phyloP scores from a whole-genome alignment of 2,329 filamentous ascomycete species.

The Magnaporthales sp. region DNA sequence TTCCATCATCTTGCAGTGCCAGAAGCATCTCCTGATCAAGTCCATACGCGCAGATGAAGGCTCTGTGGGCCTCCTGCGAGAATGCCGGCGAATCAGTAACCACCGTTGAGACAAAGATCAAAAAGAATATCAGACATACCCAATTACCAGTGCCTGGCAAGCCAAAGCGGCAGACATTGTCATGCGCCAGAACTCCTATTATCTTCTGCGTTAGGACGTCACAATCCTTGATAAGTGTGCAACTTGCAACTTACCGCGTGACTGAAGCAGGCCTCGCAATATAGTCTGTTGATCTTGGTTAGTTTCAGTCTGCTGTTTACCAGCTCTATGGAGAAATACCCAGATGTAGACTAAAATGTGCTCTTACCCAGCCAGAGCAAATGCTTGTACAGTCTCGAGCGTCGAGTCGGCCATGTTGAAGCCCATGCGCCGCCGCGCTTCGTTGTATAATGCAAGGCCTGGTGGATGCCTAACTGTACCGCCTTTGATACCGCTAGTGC shows the following conservation, averaged over 20 bases:
- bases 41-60: constrained; percentile 38
- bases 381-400: constrained; percentile 50
- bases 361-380: constrained; percentile 44
- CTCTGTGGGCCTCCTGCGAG: constrained; percentile 28
- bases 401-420: constrained; percentile 46
- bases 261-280: constrained; percentile 42
- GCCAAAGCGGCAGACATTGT: constrained; percentile 45
- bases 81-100: not conserved
- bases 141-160: constrained; percentile 46
- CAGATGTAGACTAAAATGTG: not conserved
- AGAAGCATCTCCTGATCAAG: constrained; percentile 45
- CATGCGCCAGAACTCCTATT: constrained; percentile 52
- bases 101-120: not conserved
- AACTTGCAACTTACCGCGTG: constrained; percentile 32
- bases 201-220: not conserved
- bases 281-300: constrained; percentile 28
- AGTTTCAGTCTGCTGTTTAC: not conserved
- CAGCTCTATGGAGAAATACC: not conserved
- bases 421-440: constrained; percentile 50
- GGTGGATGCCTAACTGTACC: constrained; percentile 41
- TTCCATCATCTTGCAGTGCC: constrained; percentile 48
- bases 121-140: constrained; percentile 24
- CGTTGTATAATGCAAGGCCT: constrained; percentile 52
- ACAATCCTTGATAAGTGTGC: constrained; percentile 7
- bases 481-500: constrained; percentile 42